These are phyloP conservation scores for Candida dubliniensis DNA, from an alignment of 1,139 yeast genomes.

Conservation along the genomic window DNA sequence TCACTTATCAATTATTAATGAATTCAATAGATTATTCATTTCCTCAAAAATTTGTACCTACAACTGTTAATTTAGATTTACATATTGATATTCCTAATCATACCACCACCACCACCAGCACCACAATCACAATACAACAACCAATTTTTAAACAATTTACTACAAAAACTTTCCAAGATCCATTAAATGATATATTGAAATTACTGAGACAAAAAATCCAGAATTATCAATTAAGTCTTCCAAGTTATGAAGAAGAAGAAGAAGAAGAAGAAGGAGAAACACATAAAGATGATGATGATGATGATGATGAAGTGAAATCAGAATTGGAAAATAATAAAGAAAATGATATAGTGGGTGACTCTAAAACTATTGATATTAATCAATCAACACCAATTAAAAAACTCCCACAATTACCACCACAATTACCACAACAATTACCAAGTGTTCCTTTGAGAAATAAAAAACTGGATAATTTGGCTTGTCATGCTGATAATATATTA, in stretches of 20 bases:
- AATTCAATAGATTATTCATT: conserved; percentile 8
- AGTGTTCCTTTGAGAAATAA: background rate
- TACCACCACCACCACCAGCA: too few relatives aligned
- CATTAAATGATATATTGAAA: conserved; percentile 29
- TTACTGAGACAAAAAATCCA: conserved; percentile 22
- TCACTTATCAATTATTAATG: background rate
- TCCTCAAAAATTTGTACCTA: conserved; percentile 22
- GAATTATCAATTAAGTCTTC: conserved; percentile 19
- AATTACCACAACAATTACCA: too few relatives aligned
- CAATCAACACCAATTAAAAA: conserved; percentile 8
- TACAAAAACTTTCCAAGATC: conserved; percentile 20
- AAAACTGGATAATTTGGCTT: conserved; percentile 39
- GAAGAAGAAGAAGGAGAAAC: conserved; percentile 3
- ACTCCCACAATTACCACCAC: background rate
- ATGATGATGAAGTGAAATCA: background rate
- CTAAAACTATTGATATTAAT: background rate
- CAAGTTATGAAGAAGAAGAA: background rate
- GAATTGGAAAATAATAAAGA: background rate
- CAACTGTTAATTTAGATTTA: conserved; percentile 25
- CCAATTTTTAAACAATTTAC: conserved; percentile 9
- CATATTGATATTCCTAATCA: conserved; percentile 8
- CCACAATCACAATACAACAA: conserved; percentile 8
- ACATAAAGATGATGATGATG: background rate
- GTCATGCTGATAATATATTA: conserved; percentile 50
- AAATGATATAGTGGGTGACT: background rate